Evolutionary conservation across 1,284 basidiomycete genomes (phyloP), one percentile per base, ranked within the genome.

Genomic region (Serendipita sp.): DNA sequence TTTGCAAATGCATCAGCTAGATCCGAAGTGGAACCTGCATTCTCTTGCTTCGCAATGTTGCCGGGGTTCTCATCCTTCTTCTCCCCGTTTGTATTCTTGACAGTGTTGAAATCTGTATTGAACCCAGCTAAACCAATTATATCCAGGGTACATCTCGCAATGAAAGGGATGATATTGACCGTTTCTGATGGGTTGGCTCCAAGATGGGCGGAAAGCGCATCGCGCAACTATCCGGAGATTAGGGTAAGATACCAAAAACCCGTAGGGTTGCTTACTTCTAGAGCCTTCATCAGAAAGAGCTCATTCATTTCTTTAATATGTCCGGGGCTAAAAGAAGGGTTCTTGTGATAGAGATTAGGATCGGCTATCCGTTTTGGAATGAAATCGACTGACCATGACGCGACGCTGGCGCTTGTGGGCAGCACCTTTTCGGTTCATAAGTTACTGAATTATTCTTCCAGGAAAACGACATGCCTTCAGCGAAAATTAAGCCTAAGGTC

Each of bases 91-190:
- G 35, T 38, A 38, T 38, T 49, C 17, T 49, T 49, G 45, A 49
- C 35, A 8, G 63, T 70, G 60, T 84, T 72, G 70, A 91, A 87
- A 12, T 80, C 70, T 68, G 88, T 87, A 68, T 81, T 79, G 70
- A 89, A 89, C 0, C 84, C 85, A 32, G 85, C 82, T 15, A 81
- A 72, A 5, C 85, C 85, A 62, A 89, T 87, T 26, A 87, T 76
- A 67, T 88, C 85, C 38, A 88, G 72, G 0, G 86, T 87, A 63
- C 45, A 49, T n/a, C 26, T 49, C 6, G 45, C 6, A 49, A 49
- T 49, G 17, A 17, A 49, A 8, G 45, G 45, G 45, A 29, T 29
- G 45, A 49, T 49, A 29, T 49, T 49, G n/a, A 49, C 26, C n/a
- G 45, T 17, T 49, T 6, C 5, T 6, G 45, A 49, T 17, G 45